Evolutionary conservation across 2,329 filamentous ascomycete species (phyloP), one percentile per base, ranked within the genome.

Genomic region (Ophiostoma ulmi): DNA sequence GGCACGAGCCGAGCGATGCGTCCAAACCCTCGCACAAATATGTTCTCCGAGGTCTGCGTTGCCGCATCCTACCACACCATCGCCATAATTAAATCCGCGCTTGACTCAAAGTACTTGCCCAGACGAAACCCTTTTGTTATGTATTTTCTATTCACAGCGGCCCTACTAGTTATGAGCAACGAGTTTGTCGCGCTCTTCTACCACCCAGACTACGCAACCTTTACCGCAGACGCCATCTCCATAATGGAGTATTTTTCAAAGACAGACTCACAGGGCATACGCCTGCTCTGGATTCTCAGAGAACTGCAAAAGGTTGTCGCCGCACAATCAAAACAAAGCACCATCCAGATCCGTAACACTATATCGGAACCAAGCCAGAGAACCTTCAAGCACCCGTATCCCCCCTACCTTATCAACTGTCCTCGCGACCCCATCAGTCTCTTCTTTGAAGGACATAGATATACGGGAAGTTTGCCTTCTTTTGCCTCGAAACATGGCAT

Each of bases 81-180:
- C 66, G 76, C 78, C 8, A 77, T 87, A 64, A 79, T 85, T 5
- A 80, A 83, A 61, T 77, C 76, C 20, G 84, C 83, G 1, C 77
- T 81, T 13, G 78, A 83, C 35, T 78, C 79, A 4, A 77, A 79
- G 14, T 83, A 83, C 69, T 77, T 88, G 31, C 81, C 85, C 1
- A 81, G 80, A 68, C 80, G 85, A 66, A 85, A 88, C 72, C 86
- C 85, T 0, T 86, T 88, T 72, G 79, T 86, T 69, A 81, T 87
- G 86, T 88, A 87, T 74, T 86, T 85, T 70, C 79, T 88, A 55
- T 88, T 87, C 72, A 80, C 85, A 5, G 83, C 86, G 0, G 80
- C 82, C 0, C 79, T 88, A 1, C 80, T 88, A 41, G 79, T 87
- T 3, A 77, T 87, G 64, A 85, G 84, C 74, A 88, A 88, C 75